phyloP scores from a whole-genome alignment of 352 stramenopile genomes.

The Globisporangium nagaii region DNA sequence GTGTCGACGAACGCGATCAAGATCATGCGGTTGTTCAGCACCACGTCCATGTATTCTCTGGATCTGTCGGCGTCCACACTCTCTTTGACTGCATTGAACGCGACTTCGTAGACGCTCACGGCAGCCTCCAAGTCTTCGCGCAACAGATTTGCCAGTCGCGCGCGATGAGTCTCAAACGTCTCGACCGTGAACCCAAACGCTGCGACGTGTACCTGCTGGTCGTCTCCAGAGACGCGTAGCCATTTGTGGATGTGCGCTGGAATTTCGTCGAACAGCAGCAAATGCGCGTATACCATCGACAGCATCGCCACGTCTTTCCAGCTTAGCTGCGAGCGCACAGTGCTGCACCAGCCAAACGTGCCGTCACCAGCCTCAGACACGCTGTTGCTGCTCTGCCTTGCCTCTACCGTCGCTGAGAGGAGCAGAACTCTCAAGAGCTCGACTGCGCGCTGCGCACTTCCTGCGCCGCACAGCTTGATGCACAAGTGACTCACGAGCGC shows the following conservation, averaged over 20 bases:
- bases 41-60: not conserved
- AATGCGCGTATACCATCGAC: slow-evolving; percentile 6
- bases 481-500: slow-evolving; percentile 15
- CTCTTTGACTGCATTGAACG: slow-evolving; percentile 1
- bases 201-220: not conserved
- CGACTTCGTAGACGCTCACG: not conserved
- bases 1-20: slow-evolving; percentile 1
- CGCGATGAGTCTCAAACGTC: not conserved
- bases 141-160: not conserved
- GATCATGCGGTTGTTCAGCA: slow-evolving; percentile 10
- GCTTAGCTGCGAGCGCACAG: slow-evolving; percentile 2
- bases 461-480: slow-evolving; percentile 9
- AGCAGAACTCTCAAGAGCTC: slow-evolving; percentile 11
- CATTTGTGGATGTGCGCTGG: slow-evolving; percentile 11
- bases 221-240: slow-evolving; percentile 5
- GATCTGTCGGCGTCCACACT: not conserved
- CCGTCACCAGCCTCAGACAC: not conserved
- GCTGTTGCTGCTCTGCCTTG: not conserved
- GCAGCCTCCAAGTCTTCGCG: not conserved
- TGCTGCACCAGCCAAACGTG: slow-evolving; percentile 10
- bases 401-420: not conserved
- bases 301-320: slow-evolving; percentile 7
- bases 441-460: not conserved
- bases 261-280: slow-evolving; percentile 12
- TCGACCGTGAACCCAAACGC: slow-evolving; percentile 8